Evolutionary conservation across 768 basidiomycete species (phyloP).

Genomic region (Pulveroboletus sp.): DNA sequence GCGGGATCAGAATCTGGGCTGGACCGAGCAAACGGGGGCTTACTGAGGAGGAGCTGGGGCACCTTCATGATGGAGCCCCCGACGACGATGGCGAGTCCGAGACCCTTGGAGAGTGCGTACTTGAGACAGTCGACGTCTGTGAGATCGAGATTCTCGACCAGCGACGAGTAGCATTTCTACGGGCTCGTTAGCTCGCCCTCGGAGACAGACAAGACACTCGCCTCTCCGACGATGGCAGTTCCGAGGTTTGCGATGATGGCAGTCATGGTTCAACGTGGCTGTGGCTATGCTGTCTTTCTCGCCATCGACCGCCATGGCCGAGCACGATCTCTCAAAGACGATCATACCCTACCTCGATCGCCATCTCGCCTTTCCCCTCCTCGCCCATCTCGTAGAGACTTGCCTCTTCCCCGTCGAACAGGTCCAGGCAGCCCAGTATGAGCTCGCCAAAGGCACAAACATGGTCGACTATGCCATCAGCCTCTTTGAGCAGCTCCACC

Average conservation of each 20-base stretch:
- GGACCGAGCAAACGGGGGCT: conserved; percentile 21
- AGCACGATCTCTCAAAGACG: conserved; percentile 87
- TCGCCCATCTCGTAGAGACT: conserved; percentile 78
- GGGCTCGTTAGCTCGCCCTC: background rate
- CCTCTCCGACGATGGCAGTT: conserved; percentile 77
- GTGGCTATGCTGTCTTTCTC: conserved; percentile 26
- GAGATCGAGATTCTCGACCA: conserved; percentile 83
- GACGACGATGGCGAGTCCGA: conserved; percentile 89
- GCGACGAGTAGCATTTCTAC: conserved; percentile 86
- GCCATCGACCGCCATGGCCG: conserved; percentile 53
- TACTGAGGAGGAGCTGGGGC: conserved; percentile 86
- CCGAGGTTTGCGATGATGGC: conserved; percentile 80
- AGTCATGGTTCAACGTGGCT: conserved; percentile 47
- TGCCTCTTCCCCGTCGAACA: conserved; percentile 75
- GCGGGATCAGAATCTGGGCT: background rate
- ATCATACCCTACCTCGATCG: conserved; percentile 92
- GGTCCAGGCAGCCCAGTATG: conserved; percentile 90
- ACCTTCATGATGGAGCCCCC: conserved; percentile 96
- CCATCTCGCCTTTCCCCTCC: conserved; percentile 89
- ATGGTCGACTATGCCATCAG: conserved; percentile 93
- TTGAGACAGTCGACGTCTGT: conserved; percentile 80
- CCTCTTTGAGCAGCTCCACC: conserved; percentile 75
- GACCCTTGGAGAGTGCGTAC: conserved; percentile 85
- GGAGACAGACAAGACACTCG: conserved; percentile 27
- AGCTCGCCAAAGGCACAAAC: conserved; percentile 94